Evolutionary conservation across 1,284 basidiomycete genomes (phyloP).

Genomic region (Sanghuangporus sanghuang): DNA sequence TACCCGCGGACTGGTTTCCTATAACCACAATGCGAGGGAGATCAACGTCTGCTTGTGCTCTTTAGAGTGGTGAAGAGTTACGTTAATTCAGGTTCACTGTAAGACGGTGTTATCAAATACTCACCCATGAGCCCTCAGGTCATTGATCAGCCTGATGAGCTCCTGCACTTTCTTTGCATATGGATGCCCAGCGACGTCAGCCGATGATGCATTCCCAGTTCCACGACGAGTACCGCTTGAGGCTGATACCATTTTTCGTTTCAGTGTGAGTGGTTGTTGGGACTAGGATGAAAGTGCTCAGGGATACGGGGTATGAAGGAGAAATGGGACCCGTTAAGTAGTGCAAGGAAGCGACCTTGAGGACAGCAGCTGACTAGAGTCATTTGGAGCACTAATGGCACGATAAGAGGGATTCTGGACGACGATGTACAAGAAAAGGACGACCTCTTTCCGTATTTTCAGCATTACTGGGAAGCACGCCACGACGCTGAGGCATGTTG

Average conservation of each 20-base stretch:
- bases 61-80: constrained; percentile 12
- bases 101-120: not conserved
- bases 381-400: too few relatives aligned
- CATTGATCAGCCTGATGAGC: constrained; percentile 23
- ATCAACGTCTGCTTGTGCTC: constrained; percentile 32
- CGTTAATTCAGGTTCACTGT: not conserved
- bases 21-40: constrained; percentile 35
- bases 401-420: too few relatives aligned
- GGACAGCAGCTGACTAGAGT: not conserved
- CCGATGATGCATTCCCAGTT: not conserved
- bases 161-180: constrained; percentile 17
- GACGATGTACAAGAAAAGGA: too few relatives aligned
- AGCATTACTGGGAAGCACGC: too few relatives aligned
- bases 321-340: not conserved
- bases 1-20: constrained; percentile 39
- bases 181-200: not conserved
- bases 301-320: too few relatives aligned
- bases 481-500: too few relatives aligned
- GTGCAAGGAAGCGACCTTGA: not conserved
- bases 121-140: constrained; percentile 26
- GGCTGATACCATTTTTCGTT: not conserved
- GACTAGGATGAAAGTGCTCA: too few relatives aligned
- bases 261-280: too few relatives aligned
- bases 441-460: too few relatives aligned
- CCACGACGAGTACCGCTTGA: not conserved